Percentiles rank a stretch among this genome's conserved stretches.
phyloP scores from a whole-genome alignment of 768 basidiomycete species.

The Harrya chromipes region DNA sequence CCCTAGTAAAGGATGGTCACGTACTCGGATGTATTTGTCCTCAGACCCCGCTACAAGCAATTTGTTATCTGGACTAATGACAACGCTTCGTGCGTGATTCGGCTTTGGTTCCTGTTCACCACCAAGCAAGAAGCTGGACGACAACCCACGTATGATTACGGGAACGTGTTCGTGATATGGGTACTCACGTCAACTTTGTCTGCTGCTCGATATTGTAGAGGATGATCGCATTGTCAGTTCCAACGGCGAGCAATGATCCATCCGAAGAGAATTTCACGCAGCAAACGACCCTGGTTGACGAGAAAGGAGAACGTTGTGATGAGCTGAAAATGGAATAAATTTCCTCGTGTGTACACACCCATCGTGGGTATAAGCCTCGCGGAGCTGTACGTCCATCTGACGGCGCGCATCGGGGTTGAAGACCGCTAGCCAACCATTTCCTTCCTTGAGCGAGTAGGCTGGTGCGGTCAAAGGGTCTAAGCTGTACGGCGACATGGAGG shows the following conservation, averaged over 20 bases:
- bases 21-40: conserved; percentile 32
- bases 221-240: conserved; percentile 30
- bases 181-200: conserved; percentile 28
- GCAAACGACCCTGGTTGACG: conserved; percentile 26
- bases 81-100: conserved; percentile 33
- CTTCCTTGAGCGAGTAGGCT: conserved; percentile 40
- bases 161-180: not conserved
- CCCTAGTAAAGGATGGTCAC: not conserved
- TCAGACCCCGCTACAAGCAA: conserved; percentile 34
- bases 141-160: not conserved
- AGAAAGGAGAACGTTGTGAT: not conserved
- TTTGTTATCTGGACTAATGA: conserved; percentile 30
- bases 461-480: conserved; percentile 30
- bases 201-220: conserved; percentile 27
- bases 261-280: conserved; percentile 33
- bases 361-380: conserved; percentile 78
- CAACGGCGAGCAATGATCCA: conserved; percentile 31
- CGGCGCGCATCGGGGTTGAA: conserved; percentile 49
- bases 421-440: conserved; percentile 50
- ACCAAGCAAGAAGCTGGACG: conserved; percentile 26
- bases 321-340: conserved; percentile 9
- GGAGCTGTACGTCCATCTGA: conserved; percentile 50
- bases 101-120: conserved; percentile 16
- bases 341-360: conserved; percentile 55
- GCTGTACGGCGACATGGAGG: conserved; percentile 18